These are phyloP conservation scores for Vigna nakashimae DNA, from an alignment of 306 rosid genomes.

Conservation along the genomic window DNA sequence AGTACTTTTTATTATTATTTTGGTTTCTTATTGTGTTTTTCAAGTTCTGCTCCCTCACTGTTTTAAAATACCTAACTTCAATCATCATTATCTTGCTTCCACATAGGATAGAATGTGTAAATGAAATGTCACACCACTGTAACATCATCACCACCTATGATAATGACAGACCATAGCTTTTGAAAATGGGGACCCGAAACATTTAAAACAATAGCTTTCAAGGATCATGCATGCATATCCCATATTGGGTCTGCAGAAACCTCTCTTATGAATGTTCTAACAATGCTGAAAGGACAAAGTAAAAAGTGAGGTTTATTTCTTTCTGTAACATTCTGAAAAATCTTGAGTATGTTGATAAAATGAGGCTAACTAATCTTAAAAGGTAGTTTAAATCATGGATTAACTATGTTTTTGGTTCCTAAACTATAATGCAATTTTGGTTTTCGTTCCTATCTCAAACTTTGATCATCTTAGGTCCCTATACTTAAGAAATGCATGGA, in stretches of 20 bases:
- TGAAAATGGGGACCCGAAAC: background rate
- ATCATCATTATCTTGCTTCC: background rate
- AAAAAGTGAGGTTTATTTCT: background rate
- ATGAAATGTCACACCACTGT: background rate
- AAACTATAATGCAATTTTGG: too few species aligned
- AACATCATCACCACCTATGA: background rate
- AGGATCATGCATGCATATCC: background rate
- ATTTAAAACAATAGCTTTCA: background rate
- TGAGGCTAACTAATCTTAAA: background rate
- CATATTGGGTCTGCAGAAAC: background rate
- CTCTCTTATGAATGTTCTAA: background rate
- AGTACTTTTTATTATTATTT: background rate
- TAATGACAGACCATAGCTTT: background rate
- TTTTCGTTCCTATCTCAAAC: too few species aligned
- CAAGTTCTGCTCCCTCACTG: background rate
- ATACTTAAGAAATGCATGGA: too few species aligned
- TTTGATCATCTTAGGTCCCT: too few species aligned
- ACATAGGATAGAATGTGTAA: background rate
- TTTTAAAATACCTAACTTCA: background rate
- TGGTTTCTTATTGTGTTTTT: background rate
- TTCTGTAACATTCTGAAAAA: background rate
- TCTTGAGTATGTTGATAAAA: background rate
- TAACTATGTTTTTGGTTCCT: too few species aligned
- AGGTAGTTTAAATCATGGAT: too few species aligned
- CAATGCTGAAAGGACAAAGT: background rate